Evolutionary conservation across 352 stramenopile species (phyloP), one percentile per base, ranked within the genome.

Genomic region (Pythium brassicae): DNA sequence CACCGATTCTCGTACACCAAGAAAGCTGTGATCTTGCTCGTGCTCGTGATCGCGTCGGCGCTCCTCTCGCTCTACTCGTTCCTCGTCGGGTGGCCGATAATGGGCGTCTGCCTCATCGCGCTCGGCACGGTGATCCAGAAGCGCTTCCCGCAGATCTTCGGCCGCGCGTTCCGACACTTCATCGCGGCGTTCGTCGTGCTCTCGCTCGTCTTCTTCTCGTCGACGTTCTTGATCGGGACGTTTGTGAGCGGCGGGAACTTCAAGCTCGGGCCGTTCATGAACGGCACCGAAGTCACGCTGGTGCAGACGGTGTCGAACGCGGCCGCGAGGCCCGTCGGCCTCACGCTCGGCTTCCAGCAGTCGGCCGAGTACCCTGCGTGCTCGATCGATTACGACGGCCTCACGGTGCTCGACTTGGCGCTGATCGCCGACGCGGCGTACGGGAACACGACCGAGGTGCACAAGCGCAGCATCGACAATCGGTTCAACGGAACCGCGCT

Each of bases 191-290:
- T 92, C 51, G 78, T 90, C 43, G 25, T 88, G 20, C 66, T 92
- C 48, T 92, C 82, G 57, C 67, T 92, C 44, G 64, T 92, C 32
- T 92, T 92, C 64, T 92, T 92, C 65, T 89, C 80, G 26, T 88
- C 80, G 17, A 83, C 80, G 32, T 78, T 85, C 48, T 66, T 90
- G 39, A 87, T 92, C 51, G 82, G 82, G 12, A 89, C 80, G 5
- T 89, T 92, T 39, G 78, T 81, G 15, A 78, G 64, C 44, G 82
- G 77, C 10, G 71, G 66, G 1, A 65, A 52, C 47, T 90, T 92
- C 53, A 65, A 76, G 57, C 63, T 92, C 4, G 74, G 69, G 1
- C 27, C 67, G 17, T 82, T 74, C 47, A 62, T 67, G 5, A 85
- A 81, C 46, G 73, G 61, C 9, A 84, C 71, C 19, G 66, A 58